phyloP scores from a whole-genome alignment of 495 filamentous ascomycete species.

The Penicillium desertorum region DNA sequence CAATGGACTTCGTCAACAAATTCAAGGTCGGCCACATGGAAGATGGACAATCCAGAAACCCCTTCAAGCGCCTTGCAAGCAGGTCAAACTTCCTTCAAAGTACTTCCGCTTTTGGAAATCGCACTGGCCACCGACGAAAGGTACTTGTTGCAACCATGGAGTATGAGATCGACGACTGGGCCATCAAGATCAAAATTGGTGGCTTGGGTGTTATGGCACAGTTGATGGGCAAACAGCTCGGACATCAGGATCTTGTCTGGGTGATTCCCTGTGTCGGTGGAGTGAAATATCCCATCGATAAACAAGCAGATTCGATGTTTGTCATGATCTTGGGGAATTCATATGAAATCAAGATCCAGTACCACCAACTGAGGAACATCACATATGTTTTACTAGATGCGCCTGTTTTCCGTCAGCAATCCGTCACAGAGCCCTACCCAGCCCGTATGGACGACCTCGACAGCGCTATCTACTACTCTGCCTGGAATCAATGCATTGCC shows the following conservation, averaged over 20 bases:
- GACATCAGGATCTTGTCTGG: conserved; percentile 70
- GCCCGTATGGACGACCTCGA: conserved; percentile 74
- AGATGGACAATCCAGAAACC: conserved; percentile 29
- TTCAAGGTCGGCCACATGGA: conserved; percentile 23
- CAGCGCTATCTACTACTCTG: conserved; percentile 69
- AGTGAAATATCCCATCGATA: conserved; percentile 62
- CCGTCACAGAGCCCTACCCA: conserved; percentile 65
- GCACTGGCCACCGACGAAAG: conserved; percentile 46
- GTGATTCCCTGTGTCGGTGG: conserved; percentile 75
- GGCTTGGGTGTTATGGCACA: conserved; percentile 70
- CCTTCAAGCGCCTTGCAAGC: conserved; percentile 37
- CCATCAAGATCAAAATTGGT: conserved; percentile 72
- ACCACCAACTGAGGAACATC: conserved; percentile 64
- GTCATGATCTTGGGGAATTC: conserved; percentile 64
- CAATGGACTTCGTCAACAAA: conserved; percentile 36
- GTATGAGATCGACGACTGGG: conserved; percentile 72
- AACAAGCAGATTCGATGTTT: conserved; percentile 60
- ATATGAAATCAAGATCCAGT: conserved; percentile 66
- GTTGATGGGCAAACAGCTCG: conserved; percentile 68
- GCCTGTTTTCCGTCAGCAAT: conserved; percentile 68
- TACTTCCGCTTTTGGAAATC: conserved; percentile 47
- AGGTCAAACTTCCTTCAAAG: conserved; percentile 48
- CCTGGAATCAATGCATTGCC: conserved; percentile 73
- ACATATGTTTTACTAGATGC: conserved; percentile 72
- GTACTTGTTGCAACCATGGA: conserved; percentile 72